Evolutionary conservation across 371 early-diverging fungal species (phyloP).

Genomic region (Lichtheimia ornata): DNA sequence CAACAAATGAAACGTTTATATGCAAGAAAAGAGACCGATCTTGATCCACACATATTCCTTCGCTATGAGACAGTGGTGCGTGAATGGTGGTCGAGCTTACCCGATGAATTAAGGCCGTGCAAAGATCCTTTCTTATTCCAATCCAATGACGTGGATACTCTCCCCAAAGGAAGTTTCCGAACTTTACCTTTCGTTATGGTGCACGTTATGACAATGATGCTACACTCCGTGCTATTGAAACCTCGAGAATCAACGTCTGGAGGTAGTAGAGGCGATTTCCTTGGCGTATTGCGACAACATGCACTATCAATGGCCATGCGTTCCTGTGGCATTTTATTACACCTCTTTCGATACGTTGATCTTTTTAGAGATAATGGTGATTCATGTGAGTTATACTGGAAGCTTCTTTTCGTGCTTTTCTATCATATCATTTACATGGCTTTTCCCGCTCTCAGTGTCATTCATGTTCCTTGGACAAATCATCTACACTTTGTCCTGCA

Average conservation of each 20-base stretch:
- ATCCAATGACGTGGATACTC: background rate
- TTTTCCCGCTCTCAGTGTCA: no score
- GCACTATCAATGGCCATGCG: background rate
- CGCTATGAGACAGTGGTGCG: background rate
- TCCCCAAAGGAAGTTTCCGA: background rate
- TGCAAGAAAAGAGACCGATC: background rate
- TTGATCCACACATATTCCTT: background rate
- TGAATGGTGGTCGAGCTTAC: conserved; percentile 4
- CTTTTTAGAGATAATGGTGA: background rate
- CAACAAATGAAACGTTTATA: conserved; percentile 3
- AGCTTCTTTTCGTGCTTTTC: no score
- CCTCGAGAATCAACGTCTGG: background rate
- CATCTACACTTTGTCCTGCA: no score
- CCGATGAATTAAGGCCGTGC: background rate
- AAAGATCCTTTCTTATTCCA: background rate
- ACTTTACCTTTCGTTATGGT: background rate
- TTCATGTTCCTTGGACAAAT: no score
- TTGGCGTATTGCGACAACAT: conserved; percentile 2
- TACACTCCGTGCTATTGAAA: background rate
- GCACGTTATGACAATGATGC: background rate
- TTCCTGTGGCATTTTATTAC: background rate
- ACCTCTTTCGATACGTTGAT: background rate
- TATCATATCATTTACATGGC: no score
- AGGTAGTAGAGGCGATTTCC: background rate
- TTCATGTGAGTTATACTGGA: background rate